phyloP scores from a whole-genome alignment of 805 yeast species.

The Teunomyces tritomae region DNA sequence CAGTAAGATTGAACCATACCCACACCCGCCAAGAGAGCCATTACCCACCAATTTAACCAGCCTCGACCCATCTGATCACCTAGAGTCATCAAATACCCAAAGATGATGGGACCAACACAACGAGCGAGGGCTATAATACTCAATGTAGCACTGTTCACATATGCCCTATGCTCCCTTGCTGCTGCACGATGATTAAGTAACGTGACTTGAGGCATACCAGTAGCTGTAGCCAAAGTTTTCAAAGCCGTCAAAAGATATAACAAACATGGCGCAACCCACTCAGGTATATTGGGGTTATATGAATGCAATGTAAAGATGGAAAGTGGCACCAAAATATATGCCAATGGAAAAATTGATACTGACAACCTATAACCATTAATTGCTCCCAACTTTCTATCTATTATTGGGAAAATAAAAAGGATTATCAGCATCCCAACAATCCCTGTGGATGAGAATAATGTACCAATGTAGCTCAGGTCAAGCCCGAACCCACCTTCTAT shows the following conservation, averaged over 20 bases:
- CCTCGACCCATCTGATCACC: slow-evolving; percentile 25
- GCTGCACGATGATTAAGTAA: slow-evolving; percentile 36
- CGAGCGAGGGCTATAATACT: slow-evolving; percentile 33
- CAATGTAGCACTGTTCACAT: slow-evolving; percentile 33
- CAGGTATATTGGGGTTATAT: slow-evolving; percentile 24
- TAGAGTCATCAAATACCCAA: slow-evolving; percentile 34
- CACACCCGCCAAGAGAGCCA: slow-evolving; percentile 25
- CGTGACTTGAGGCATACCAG: slow-evolving; percentile 37
- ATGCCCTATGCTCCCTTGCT: slow-evolving; percentile 31
- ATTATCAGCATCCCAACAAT: slow-evolving; percentile 33
- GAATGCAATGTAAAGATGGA: slow-evolving; percentile 29
- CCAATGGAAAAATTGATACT: slow-evolving; percentile 30
- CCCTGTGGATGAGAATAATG: slow-evolving; percentile 35
- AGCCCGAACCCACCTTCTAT: slow-evolving; percentile 38
- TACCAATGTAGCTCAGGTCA: slow-evolving; percentile 31
- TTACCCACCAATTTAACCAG: slow-evolving; percentile 36
- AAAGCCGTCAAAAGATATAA: slow-evolving; percentile 32
- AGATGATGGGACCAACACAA: slow-evolving; percentile 31
- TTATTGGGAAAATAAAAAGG: slow-evolving; percentile 28
- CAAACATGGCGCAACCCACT: slow-evolving; percentile 26
- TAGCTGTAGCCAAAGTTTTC: slow-evolving; percentile 31
- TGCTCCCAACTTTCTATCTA: slow-evolving; percentile 33
- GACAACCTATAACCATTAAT: slow-evolving; percentile 29
- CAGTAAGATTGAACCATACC: slow-evolving; percentile 28
- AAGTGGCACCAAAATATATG: slow-evolving; percentile 30